Conservation (phyloP, 192 early-diverging fungal species). For the Phlyctochytrium arcticum region DNA sequence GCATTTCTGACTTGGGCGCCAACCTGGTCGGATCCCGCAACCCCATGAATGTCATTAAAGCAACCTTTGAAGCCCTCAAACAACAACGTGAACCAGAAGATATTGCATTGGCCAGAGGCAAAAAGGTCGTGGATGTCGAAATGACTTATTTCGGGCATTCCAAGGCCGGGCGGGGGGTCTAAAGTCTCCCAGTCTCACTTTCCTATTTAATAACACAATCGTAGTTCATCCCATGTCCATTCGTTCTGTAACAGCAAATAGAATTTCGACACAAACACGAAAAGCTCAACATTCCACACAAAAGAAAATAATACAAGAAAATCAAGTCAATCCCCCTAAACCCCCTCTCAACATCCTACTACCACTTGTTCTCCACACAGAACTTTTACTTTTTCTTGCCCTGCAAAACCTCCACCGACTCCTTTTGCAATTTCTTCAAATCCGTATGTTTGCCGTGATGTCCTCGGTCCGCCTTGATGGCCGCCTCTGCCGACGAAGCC, state of each 20-base stretch:
- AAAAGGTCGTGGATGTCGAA: conserved; percentile 86
- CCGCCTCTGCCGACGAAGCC: conserved; percentile 4
- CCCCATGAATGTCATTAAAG: conserved; percentile 98
- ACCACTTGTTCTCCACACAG: too few species aligned
- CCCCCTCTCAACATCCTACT: too few species aligned
- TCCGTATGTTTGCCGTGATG: conserved; percentile 7
- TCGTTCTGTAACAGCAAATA: too few species aligned
- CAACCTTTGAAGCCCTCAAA: conserved; percentile 82
- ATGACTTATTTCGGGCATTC: conserved; percentile 89
- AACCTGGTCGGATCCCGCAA: conserved; percentile 91
- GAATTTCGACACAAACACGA: too few species aligned
- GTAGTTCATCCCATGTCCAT: too few species aligned
- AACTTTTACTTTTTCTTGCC: too few species aligned
- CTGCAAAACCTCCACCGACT: background rate
- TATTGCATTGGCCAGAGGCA: conserved; percentile 81
- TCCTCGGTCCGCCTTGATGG: conserved; percentile 3
- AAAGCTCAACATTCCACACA: too few species aligned
- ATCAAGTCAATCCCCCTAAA: too few species aligned
- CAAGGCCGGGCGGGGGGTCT: too few species aligned
- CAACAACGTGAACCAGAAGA: conserved; percentile 78
- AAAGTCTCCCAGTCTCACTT: too few species aligned
- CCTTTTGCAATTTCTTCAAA: background rate
- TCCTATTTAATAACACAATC: too few species aligned
- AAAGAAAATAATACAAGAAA: too few species aligned
- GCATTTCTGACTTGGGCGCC: conserved; percentile 86